Evolutionary conservation across 805 yeast species (phyloP), one percentile per base, ranked within the genome.

Genomic region (Danielia oregonensis): DNA sequence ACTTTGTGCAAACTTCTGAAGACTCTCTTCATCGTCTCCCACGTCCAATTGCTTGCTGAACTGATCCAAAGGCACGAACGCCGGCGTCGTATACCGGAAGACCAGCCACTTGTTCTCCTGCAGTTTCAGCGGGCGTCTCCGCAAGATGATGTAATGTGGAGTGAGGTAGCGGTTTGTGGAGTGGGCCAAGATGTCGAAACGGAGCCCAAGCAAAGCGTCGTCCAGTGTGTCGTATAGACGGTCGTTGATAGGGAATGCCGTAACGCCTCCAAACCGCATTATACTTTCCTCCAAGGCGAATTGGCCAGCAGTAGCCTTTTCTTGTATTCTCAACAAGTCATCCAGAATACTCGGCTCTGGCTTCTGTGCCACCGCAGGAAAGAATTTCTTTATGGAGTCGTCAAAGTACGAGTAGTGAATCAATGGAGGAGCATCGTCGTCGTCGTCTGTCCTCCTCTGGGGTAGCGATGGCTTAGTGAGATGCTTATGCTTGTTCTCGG

Each of bases 121-220:
- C 26, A 29, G 14, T 6, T 18, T 17, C 22, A 9, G 6, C 9
- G 22, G 22, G 6, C 37, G 27, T 14, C 43, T 29, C 8, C 48
- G 38, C n/a, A 76, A 52, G 3, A 76, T 74, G 11, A 70, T 61
- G 47, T 76, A 76, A 44, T 74, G 78, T 2, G 79, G 76, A 1
- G 52, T 46, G 4, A 51, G 26, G 44, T 54, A 76, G 22, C 12
- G 28, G 15, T 23, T 12, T 24, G 54, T 53, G 2, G 36, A 22
- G 11, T 45, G 41, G 2, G 59, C 50, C 42, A 59, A 65, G 2
- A 64, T 45, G 39, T 76, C 82, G 44, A 74, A 74, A n/a, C 82
- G 51, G 5, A 76, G 41, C 0, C 82, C 82, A 19, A 76, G 39
- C 23, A 64, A 49, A 8, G 54, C 49, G 7, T 58, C 63, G 25